A percentile compares a stretch with the other conserved stretches of the same genome.
Conservation (phyloP, 148 eudicot genomes). For the Fagopyrum tataricum region DNA sequence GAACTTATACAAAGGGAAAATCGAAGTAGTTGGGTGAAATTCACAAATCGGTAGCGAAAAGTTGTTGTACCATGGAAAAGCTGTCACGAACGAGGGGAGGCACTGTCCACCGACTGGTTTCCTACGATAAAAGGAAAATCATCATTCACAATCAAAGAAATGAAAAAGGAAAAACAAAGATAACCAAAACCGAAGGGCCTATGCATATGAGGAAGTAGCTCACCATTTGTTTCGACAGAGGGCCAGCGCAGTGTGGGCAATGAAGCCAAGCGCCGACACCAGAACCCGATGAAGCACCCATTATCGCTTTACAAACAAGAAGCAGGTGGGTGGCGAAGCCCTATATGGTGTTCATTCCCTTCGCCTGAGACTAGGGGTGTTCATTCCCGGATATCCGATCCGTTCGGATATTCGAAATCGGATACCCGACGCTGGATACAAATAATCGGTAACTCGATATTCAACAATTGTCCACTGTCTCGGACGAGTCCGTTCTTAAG, state of each 20-base stretch:
- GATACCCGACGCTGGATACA: no score
- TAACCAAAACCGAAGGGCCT: not conserved
- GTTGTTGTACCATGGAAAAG: slow-evolving; percentile 82
- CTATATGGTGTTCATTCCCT: no score
- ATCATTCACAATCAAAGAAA: not conserved
- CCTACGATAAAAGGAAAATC: slow-evolving; percentile 26
- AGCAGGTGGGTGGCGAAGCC: not conserved
- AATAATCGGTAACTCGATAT: no score
- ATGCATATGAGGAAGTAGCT: not conserved
- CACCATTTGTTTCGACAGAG: slow-evolving; percentile 72
- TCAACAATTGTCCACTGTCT: no score
- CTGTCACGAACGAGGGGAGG: slow-evolving; percentile 69
- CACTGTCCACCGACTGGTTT: slow-evolving; percentile 75
- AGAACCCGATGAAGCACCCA: not conserved
- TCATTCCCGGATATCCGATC: no score
- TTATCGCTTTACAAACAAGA: not conserved
- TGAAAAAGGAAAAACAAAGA: not conserved
- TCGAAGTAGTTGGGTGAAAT: not conserved
- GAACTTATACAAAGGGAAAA: not conserved
- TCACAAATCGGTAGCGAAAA: not conserved
- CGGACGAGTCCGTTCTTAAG: no score
- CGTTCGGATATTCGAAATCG: no score
- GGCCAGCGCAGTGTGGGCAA: slow-evolving; percentile 87
- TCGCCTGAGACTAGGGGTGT: no score
- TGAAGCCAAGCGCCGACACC: slow-evolving; percentile 14